A percentile compares a stretch with the other conserved stretches of the same genome.
Evolutionary conservation across 2,329 filamentous ascomycete species (phyloP).

Genomic region (Trichophyton mentagrophytes): DNA sequence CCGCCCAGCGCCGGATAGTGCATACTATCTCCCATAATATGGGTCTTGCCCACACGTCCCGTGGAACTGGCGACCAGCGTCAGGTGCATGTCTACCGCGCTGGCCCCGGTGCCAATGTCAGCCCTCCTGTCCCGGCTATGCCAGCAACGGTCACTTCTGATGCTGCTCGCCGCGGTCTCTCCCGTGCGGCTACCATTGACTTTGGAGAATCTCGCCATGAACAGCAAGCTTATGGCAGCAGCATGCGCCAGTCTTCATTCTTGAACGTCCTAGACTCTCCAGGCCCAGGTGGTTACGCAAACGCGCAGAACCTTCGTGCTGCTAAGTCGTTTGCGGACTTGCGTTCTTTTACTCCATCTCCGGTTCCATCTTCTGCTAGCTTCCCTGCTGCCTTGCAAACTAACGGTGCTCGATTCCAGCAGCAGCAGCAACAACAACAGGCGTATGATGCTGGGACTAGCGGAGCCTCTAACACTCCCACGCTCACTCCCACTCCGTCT

Average conservation of each 20-base stretch:
- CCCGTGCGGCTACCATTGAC: constrained; percentile 92
- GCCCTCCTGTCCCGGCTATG: constrained; percentile 50
- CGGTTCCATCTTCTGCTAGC: constrained; percentile 76
- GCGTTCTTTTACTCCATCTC: constrained; percentile 87
- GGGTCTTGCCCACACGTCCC: constrained; percentile 79
- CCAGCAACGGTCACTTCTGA: constrained; percentile 54
- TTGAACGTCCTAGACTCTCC: constrained; percentile 74
- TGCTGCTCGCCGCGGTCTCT: constrained; percentile 69
- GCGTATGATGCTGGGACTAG: constrained; percentile 43
- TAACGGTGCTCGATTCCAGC: constrained; percentile 49
- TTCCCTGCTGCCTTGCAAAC: constrained; percentile 58
- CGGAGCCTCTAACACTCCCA: constrained; percentile 52
- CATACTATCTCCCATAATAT: constrained; percentile 94
- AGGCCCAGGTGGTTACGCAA: constrained; percentile 43
- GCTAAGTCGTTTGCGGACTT: constrained; percentile 96
- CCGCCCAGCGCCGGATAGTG: constrained; percentile 74
- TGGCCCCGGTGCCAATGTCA: constrained; percentile 41
- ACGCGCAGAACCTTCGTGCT: constrained; percentile 68
- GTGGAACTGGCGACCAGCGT: constrained; percentile 72
- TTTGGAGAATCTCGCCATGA: constrained; percentile 73
- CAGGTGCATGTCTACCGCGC: constrained; percentile 75
- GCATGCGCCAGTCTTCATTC: constrained; percentile 67
- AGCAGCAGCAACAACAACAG: constrained; percentile 10
- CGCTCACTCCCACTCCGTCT: constrained; percentile 48
- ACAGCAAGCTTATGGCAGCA: constrained; percentile 48